Conservation (phyloP, 2,329 filamentous ascomycete genomes). For the Camptophora hylomeconis region DNA sequence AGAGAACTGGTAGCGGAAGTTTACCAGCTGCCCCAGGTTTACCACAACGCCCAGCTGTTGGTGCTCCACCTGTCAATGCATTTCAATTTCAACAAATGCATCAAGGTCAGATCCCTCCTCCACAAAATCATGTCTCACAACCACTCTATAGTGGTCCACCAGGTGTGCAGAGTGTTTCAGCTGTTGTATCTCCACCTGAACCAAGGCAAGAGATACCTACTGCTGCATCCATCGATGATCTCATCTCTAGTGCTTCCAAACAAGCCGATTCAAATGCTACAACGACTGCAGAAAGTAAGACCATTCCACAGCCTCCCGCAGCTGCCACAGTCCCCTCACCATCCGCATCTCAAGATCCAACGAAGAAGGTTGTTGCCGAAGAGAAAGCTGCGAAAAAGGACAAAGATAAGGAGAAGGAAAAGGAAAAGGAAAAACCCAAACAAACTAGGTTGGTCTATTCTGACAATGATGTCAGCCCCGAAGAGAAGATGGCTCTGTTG, state of each 20-base stretch:
- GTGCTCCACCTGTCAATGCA: conserved; percentile 38
- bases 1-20: conserved; percentile 40
- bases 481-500: conserved; percentile 76
- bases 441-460: conserved; percentile 63
- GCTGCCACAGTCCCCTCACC: conserved; percentile 9
- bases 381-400: conserved; percentile 46
- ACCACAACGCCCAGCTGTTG: conserved; percentile 47
- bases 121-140: conserved; percentile 19
- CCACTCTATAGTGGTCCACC: conserved; percentile 11
- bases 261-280: conserved; percentile 26
- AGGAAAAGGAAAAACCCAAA: conserved; percentile 52
- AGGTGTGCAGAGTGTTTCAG: conserved; percentile 4
- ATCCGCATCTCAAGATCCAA: conserved; percentile 18
- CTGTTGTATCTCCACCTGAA: conserved; percentile 1
- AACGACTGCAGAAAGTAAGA: conserved; percentile 14
- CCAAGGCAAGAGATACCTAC: conserved; percentile 21
- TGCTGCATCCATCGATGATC: conserved; percentile 36
- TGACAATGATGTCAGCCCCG: conserved; percentile 66
- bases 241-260: conserved; percentile 36
- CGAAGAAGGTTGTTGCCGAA: too few species aligned
- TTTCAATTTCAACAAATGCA: conserved; percentile 46
- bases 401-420: conserved; percentile 46
- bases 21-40: conserved; percentile 44
- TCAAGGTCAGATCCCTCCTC: conserved; percentile 32
- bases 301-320: conserved; percentile 10